Percentiles rank a stretch among this genome's conserved stretches.
Conservation (phyloP, 768 basidiomycete species). For the Asterophora lycoperdoides region DNA sequence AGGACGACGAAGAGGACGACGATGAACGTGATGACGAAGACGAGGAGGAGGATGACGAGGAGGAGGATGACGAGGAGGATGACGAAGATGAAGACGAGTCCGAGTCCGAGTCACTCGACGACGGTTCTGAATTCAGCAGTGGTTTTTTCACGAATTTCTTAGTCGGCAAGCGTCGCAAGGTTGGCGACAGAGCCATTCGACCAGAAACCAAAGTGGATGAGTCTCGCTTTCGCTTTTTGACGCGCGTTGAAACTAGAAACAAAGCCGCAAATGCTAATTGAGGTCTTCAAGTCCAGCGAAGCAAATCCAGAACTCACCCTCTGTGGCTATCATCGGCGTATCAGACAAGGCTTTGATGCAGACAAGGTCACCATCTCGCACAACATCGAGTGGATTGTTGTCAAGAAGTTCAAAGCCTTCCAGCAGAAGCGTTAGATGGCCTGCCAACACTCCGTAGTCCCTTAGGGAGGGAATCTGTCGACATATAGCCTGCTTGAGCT, state of each 20-base stretch:
- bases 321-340: slow-evolving; percentile 6
- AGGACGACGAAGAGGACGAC: slow-evolving; percentile 17
- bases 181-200: not conserved
- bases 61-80: slow-evolving; percentile 30
- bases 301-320: slow-evolving; percentile 9
- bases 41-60: slow-evolving; percentile 11
- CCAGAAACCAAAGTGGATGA: slow-evolving; percentile 9
- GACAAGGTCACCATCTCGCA: slow-evolving; percentile 49
- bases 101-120: slow-evolving; percentile 15
- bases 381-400: slow-evolving; percentile 30
- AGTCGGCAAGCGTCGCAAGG: not conserved
- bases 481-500: slow-evolving; percentile 38
- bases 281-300: not conserved
- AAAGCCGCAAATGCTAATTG: not conserved
- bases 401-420: slow-evolving; percentile 49
- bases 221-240: slow-evolving; percentile 25
- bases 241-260: slow-evolving; percentile 6
- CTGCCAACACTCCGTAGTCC: slow-evolving; percentile 16
- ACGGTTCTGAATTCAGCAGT: slow-evolving; percentile 25
- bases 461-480: slow-evolving; percentile 29
- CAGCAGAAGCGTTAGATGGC: slow-evolving; percentile 30
- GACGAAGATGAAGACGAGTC: slow-evolving; percentile 14
- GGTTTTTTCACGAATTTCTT: not conserved
- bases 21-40: slow-evolving; percentile 30
- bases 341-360: slow-evolving; percentile 22